Base-by-base conservation (phyloP, 371 early-diverging fungal species). In the Rhizopus arrhizus region DNA sequence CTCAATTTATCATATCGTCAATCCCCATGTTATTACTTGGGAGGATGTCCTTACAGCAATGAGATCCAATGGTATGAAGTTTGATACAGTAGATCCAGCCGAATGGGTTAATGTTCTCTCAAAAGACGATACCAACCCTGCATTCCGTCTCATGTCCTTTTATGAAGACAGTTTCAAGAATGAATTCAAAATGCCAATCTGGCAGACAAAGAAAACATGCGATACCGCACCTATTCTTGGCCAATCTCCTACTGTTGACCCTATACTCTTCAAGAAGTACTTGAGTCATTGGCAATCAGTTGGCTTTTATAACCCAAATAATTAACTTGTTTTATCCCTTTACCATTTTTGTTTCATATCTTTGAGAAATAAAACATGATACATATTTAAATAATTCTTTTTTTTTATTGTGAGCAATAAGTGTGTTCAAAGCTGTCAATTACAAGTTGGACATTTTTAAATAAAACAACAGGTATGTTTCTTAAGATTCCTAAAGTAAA, bases 1-100 rank as follows among this genome's bases (percentile, higher is more conserved):
- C 8, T 55, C 53, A 13, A 36, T 68, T 3, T 77, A 59, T 45
- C 78, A 77, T 51, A 74, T 77, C 46, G 78, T 77, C 0, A 72
- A 69, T 28, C 78, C 78, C 29, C 58, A 40, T 1, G 16, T 42
- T 2, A 54, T 70, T 11, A 46, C 12, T 4, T 74, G 74, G 78
- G 31, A 29, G 0, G 62, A 66, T 42, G 55, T 77, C 0, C 52
- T 74, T 32, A 22, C 55, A 0, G 58, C 73, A 4, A 64, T 72
- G 57, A 65, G 49, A 38, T 47, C 34, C 3, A 40, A 58, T 34
- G 71, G 73, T 10, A 61, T 77, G 57, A 15, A 49, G 11, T 74
- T 77, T 61, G 69, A 72, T 3, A 50, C 53, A 0, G 67, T 77
- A 1, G 2, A 53, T 3, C 56, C 67, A 32, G 40, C 47, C 16